Conservation (phyloP, 2,329 filamentous ascomycete genomes). For the Drechslera avenae region DNA sequence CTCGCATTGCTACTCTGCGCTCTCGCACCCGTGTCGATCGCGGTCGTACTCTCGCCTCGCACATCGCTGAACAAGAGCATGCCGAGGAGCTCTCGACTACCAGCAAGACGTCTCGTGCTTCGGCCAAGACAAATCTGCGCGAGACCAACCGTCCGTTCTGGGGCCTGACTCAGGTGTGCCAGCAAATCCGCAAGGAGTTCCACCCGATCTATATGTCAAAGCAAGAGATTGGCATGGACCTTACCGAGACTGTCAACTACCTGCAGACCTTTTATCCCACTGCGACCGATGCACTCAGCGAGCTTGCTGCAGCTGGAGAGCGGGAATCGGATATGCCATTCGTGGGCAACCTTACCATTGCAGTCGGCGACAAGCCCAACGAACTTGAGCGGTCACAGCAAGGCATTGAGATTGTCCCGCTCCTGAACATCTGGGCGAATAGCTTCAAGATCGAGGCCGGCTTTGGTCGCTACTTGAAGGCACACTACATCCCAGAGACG, state of each 20-base stretch:
- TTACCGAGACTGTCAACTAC: constrained; percentile 26
- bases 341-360: constrained; percentile 37
- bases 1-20: constrained; percentile 32
- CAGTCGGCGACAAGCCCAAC: constrained; percentile 22
- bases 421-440: constrained; percentile 40
- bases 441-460: constrained; percentile 34
- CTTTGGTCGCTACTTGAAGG: constrained; percentile 35
- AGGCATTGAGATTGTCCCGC: constrained; percentile 29
- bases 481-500: constrained; percentile 15
- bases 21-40: constrained; percentile 29
- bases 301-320: constrained; percentile 2
- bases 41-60: constrained; percentile 19
- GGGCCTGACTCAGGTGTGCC: constrained; percentile 35
- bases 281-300: constrained; percentile 1
- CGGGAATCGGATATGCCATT: constrained; percentile 25
- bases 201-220: constrained; percentile 27
- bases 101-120: neutral
- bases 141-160: constrained; percentile 32
- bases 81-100: constrained; percentile 9
- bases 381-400: constrained; percentile 11
- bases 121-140: constrained; percentile 3
- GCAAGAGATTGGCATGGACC: constrained; percentile 38
- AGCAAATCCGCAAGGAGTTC: constrained; percentile 33
- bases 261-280: constrained; percentile 28
- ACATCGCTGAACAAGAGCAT: constrained; percentile 18